Evolutionary conservation across 2,329 filamentous ascomycete species (phyloP), one percentile per base, ranked within the genome.

Genomic region (Penicillium sp.): DNA sequence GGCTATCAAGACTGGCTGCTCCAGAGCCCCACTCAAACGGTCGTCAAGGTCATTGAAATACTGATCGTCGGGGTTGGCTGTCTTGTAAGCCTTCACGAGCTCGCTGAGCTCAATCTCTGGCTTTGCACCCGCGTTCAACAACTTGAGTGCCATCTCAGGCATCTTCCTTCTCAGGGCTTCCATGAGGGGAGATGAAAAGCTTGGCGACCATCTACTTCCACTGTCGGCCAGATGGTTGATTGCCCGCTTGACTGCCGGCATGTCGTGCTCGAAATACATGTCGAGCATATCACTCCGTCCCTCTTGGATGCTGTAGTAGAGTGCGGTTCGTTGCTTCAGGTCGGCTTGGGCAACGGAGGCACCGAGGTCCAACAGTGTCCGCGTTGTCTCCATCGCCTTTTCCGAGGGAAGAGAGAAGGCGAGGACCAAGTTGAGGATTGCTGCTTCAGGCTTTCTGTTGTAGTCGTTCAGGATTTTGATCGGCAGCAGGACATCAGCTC

Each of bases 281-380:
- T 77, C 65, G 2, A 80, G 54, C 19, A 78, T 57, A 3, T 73
- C 69, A 4, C 50, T 55, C 31, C 79, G 75, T 2, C 77, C 73
- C 14, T 73, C 67, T n/a, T 77, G 72, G 1, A 86, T 77, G 46
- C 82, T 80, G 52, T 81, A 80, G 52, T 89, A 81, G 52, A 95
- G 76, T 0, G 80, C 82, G 1, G 87, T 90, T 27, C 77, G 72
- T 3, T 82, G 78, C 8, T 78, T 72, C 30, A 80, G 64, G 56
- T 92, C 88, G 0, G 84, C 88, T 65, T 93, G 88, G 0, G 85
- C 81, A 29, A 78, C 83, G 1, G 85, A 86, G 1, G 87, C 87
- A 1, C 88, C 88, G 1, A 90, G 77, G 38, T 79, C 76, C 27
- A 95, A 70, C 8, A 95, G 76, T 0, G 80, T 76, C 39, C 77